These are phyloP conservation scores for Megacollybia platyphylla DNA, from an alignment of 1,284 basidiomycete genomes.

Conservation along the genomic window DNA sequence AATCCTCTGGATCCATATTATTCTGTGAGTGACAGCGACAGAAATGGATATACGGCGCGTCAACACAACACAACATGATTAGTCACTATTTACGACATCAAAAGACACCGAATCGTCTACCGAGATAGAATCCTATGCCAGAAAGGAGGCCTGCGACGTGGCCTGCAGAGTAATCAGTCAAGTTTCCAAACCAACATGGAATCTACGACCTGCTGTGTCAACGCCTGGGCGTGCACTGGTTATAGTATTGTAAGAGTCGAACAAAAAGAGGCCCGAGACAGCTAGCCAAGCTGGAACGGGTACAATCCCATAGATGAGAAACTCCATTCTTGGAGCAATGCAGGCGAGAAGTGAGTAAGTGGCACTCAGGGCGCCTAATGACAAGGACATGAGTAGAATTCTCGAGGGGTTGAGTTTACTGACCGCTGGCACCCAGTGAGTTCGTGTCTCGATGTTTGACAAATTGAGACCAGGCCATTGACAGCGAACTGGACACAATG, in stretches of 20 bases:
- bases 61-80: background rate
- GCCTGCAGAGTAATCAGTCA: slow-evolving; percentile 18
- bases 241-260: slow-evolving; percentile 50
- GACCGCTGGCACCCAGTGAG: slow-evolving; percentile 68
- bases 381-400: slow-evolving; percentile 1
- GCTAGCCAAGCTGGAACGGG: slow-evolving; percentile 78
- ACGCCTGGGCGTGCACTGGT: slow-evolving; percentile 18
- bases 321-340: slow-evolving; percentile 52
- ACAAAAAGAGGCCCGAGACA: slow-evolving; percentile 65
- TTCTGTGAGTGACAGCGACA: background rate
- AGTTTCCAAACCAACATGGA: no score
- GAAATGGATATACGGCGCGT: background rate
- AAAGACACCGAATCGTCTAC: slow-evolving; percentile 17
- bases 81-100: background rate
- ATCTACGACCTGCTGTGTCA: slow-evolving; percentile 36
- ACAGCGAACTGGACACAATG: slow-evolving; percentile 45
- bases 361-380: slow-evolving; percentile 60
- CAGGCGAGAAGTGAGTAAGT: slow-evolving; percentile 64
- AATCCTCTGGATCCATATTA: slow-evolving; percentile 37
- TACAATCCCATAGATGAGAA: slow-evolving; percentile 73
- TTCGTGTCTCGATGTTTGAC: slow-evolving; percentile 29
- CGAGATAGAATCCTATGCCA: slow-evolving; percentile 50
- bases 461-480: slow-evolving; percentile 43
- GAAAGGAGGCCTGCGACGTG: slow-evolving; percentile 71
- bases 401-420: slow-evolving; percentile 10